Percentiles rank a stretch among this genome's conserved stretches.
Conservation (phyloP, 2,329 filamentous ascomycete genomes). For the Truncatella angustata region DNA sequence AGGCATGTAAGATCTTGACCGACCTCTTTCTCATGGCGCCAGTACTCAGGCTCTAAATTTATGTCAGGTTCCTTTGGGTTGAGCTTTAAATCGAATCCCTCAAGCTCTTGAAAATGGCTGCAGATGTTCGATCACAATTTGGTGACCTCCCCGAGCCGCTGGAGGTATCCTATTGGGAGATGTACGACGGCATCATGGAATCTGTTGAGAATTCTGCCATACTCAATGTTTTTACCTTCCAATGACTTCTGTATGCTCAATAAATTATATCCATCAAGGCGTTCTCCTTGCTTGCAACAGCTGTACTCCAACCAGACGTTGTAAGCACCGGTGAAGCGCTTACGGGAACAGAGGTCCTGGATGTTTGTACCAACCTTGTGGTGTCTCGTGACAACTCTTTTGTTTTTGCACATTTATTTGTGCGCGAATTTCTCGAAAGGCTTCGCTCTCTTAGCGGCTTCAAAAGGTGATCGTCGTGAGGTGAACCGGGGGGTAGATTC, state of each 20-base stretch:
- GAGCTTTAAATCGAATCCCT: neutral
- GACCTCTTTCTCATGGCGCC: neutral
- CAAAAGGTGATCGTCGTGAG: too few relatives aligned
- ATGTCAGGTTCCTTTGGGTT: neutral
- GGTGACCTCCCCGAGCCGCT: neutral
- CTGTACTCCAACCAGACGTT: neutral
- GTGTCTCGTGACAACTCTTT: neutral
- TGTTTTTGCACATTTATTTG: neutral
- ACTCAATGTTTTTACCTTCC: neutral
- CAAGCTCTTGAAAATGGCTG: neutral
- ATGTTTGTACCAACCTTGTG: neutral
- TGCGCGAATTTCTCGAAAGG: neutral
- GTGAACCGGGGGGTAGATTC: neutral
- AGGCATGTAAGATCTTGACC: neutral
- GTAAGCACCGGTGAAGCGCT: neutral
- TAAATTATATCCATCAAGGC: neutral
- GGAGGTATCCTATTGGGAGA: slow-evolving; percentile 5
- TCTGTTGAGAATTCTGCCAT: neutral
- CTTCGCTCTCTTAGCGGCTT: too few relatives aligned
- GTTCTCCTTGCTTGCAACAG: neutral
- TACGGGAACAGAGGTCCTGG: neutral
- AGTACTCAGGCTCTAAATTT: neutral
- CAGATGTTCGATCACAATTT: neutral
- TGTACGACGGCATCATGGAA: neutral
- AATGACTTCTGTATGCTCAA: neutral